Base-by-base conservation (phyloP, 495 filamentous ascomycete genomes). In the Daldinia childiae region DNA sequence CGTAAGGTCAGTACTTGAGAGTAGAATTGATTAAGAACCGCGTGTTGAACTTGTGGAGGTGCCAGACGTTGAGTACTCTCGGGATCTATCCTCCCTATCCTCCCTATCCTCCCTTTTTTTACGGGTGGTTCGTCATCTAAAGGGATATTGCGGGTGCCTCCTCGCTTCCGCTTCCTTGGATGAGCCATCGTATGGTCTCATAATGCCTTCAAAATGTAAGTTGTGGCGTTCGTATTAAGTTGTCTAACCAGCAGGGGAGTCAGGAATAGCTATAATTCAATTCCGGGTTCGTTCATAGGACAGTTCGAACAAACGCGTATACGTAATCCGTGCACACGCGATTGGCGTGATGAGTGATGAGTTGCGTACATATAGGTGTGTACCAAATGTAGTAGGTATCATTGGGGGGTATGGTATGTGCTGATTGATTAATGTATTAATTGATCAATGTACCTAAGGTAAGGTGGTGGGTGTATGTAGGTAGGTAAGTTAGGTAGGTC, bases 1-100 rank as follows among this genome's bases (percentile, higher is more conserved):
- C 93, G 89, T 56, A 98, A 80, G 0, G 90, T 89, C 36, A 88
- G 76, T 14, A 93, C 85, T 32, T 86, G 75, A 3, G 83, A 79
- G 80, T 97, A 97, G 82, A 92, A 96, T 66, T 88, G 84, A 51
- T 84, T 87, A 57, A 98, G 85, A 29, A 97, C 85, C 19, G 89
- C 88, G 79, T 93, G 90, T 27, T 84, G 79, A 59, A 48, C 41
- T 66, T 59, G 65, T 19, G 39, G 21, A 36, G 63, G 56, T 27
- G 63, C 43, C 48, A 51, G 51, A 66, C 56, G 30, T 41, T 55
- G 36, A 62, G 60, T 51, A 55, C 62, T 45, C 32, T 76, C 43
- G 38, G 51, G 41, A 45, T 69, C 41, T 36, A 58, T 56, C 27
- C 15, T 59, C 29, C 38, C 14, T 15, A 27, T 21, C n/a, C 32